Percentiles rank a stretch among this genome's conserved stretches.
phyloP scores from a whole-genome alignment of 257 asterid genomes.

The Solanum appendiculatum region DNA sequence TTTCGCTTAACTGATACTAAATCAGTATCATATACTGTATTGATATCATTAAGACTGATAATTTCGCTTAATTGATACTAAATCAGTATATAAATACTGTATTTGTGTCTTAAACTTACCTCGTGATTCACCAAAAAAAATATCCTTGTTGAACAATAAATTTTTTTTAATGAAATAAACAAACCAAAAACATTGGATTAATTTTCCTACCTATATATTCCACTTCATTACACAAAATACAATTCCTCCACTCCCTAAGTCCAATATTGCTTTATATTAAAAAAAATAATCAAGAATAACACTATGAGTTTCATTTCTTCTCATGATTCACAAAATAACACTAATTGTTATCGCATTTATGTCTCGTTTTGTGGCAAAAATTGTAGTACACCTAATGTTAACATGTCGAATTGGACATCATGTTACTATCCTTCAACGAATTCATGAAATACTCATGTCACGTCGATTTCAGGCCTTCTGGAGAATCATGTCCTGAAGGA shows the following conservation, averaged over 20 bases:
- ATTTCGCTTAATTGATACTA: too few relatives aligned
- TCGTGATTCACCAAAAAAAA: not conserved
- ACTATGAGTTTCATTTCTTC: conserved; percentile 26
- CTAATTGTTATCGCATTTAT: conserved; percentile 18
- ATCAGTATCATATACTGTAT: too few relatives aligned
- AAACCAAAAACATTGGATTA: not conserved
- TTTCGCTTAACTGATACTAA: too few relatives aligned
- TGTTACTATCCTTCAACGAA: conserved; percentile 28
- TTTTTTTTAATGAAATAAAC: not conserved
- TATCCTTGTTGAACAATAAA: not conserved
- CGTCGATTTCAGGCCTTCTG: conserved; percentile 25
- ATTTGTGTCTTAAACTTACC: too few relatives aligned
- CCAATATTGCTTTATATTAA: not conserved
- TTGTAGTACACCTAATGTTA: not conserved
- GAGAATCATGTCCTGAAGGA: conserved; percentile 34
- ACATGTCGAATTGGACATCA: conserved; percentile 30
- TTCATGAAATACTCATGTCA: conserved; percentile 22
- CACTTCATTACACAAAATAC: conserved; percentile 2
- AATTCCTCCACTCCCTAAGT: conserved; percentile 5
- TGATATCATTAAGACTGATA: too few relatives aligned
- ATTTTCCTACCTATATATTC: not conserved
- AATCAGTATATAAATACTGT: too few relatives aligned
- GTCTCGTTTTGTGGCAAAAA: conserved; percentile 25
- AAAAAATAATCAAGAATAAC: not conserved
- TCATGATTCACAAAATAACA: not conserved